Percentiles rank a stretch among this genome's conserved stretches.
Conservation (phyloP, 768 basidiomycete genomes). For the Clitopilus hobsonii region DNA sequence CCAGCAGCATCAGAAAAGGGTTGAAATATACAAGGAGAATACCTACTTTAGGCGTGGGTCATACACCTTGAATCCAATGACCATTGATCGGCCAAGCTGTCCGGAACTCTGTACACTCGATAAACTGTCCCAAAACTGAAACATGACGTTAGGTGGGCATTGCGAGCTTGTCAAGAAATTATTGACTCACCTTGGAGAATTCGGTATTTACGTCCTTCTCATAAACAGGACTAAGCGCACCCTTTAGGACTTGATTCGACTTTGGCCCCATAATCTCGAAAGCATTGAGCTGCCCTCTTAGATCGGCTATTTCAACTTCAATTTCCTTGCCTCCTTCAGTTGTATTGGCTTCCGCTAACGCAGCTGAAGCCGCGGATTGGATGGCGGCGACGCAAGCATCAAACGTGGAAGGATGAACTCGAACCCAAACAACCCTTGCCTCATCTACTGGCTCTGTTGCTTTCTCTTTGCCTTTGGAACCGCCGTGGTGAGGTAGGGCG, state of each 20-base stretch:
- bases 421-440: conserved; percentile 62
- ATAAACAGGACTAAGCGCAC: conserved; percentile 47
- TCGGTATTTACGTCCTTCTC: conserved; percentile 43
- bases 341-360: conserved; percentile 32
- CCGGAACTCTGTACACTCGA: conserved; percentile 58
- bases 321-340: conserved; percentile 18
- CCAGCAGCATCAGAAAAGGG: no score
- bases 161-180: background rate
- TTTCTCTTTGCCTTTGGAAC: conserved; percentile 26
- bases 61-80: conserved; percentile 72
- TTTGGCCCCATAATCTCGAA: conserved; percentile 92
- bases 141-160: background rate
- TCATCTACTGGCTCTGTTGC: conserved; percentile 9
- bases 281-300: conserved; percentile 65
- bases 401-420: conserved; percentile 73
- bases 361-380: conserved; percentile 42
- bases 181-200: conserved; percentile 48
- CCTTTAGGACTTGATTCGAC: conserved; percentile 68
- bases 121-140: conserved; percentile 67
- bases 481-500: conserved; percentile 12
- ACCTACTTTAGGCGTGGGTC: conserved; percentile 85
- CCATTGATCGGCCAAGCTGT: conserved; percentile 67
- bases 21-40: no score
- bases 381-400: conserved; percentile 51
- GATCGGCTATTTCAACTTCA: conserved; percentile 63